phyloP scores from a whole-genome alignment of 345 rosid genomes.

The Gossypium herbaceum region DNA sequence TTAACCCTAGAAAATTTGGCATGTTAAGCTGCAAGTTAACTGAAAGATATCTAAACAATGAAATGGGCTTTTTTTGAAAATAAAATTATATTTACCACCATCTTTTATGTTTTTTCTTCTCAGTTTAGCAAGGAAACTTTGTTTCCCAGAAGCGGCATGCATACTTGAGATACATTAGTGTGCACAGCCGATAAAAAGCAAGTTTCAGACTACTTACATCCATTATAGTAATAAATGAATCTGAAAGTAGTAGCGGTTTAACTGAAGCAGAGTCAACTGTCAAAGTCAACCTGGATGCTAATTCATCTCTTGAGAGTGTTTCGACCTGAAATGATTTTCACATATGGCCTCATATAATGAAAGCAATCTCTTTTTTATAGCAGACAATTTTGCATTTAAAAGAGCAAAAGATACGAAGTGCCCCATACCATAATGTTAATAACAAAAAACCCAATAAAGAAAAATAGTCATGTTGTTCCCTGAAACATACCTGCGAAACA shows the following conservation, averaged over 20 bases:
- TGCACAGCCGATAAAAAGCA: neutral
- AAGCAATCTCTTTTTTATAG: slow-evolving; percentile 4
- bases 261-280: slow-evolving; percentile 80
- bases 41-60: neutral
- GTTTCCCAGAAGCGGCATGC: neutral
- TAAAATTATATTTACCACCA: neutral
- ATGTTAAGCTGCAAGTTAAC: neutral
- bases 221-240: slow-evolving; percentile 83
- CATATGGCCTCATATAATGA: slow-evolving; percentile 14
- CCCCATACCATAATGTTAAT: neutral
- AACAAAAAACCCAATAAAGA: neutral
- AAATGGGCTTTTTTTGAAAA: too few species aligned
- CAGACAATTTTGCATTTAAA: neutral
- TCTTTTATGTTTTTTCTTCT: neutral
- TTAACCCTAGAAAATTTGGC: neutral
- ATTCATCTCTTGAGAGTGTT: slow-evolving; percentile 84
- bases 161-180: neutral
- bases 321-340: slow-evolving; percentile 60
- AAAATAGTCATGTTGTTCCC: neutral
- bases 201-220: slow-evolving; percentile 59
- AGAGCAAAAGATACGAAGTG: slow-evolving; percentile 6
- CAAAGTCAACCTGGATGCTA: slow-evolving; percentile 92
- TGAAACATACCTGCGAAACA: slow-evolving; percentile 73
- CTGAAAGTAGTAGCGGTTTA: slow-evolving; percentile 79
- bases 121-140: neutral